Evolutionary conservation across 2,329 filamentous ascomycete genomes (phyloP).

Genomic region (Beauveria caledonica): DNA sequence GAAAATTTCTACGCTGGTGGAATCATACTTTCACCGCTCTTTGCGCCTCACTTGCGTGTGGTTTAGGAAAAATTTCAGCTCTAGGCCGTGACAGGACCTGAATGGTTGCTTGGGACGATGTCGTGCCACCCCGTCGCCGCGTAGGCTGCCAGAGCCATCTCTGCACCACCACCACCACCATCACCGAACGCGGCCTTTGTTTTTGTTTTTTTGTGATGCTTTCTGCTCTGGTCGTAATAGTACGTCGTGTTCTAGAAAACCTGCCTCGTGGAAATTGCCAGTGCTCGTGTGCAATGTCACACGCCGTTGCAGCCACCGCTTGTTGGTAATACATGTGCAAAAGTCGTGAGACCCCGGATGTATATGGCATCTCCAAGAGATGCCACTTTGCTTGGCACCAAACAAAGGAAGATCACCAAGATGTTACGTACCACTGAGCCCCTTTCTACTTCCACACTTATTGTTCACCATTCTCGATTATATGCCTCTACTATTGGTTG

Average conservation of each 20-base stretch:
- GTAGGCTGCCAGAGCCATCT: background rate
- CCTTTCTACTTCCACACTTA: background rate
- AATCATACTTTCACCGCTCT: background rate
- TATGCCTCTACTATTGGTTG: too few species aligned
- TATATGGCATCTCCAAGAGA: background rate
- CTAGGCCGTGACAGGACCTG: background rate
- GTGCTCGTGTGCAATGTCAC: background rate
- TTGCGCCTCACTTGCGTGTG: background rate
- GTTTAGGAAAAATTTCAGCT: background rate
- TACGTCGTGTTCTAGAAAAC: background rate
- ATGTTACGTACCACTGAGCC: background rate
- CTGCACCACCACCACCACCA: background rate
- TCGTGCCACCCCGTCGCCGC: background rate
- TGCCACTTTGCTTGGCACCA: background rate
- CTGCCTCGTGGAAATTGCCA: background rate
- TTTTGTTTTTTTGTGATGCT: background rate
- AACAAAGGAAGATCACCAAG: too few species aligned
- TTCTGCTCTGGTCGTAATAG: background rate
- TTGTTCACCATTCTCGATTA: too few species aligned
- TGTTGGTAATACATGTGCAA: background rate
- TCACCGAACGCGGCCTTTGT: background rate
- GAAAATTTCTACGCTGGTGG: background rate
- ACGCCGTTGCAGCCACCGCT: background rate
- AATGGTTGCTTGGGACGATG: background rate
- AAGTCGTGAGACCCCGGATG: background rate